Conservation (phyloP, 805 yeast species). For the Zygosaccharomyces pseudorouxii region DNA sequence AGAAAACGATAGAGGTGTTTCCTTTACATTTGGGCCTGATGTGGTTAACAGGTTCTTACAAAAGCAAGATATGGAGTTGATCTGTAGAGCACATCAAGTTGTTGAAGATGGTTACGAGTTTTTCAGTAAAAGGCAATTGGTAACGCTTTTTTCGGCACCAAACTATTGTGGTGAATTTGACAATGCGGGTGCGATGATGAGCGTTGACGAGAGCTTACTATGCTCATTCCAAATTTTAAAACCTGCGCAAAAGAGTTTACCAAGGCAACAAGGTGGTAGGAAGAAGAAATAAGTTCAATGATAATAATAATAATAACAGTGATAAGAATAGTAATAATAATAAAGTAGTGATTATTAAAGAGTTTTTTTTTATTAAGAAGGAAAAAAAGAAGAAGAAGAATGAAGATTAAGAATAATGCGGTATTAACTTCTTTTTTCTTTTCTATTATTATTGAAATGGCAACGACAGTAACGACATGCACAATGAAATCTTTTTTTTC, state of each 20-base stretch:
- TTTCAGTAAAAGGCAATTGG: conserved; percentile 92
- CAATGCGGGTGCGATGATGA: conserved; percentile 99
- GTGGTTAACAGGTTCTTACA: conserved; percentile 94
- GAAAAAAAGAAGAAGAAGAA: neutral
- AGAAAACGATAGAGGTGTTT: conserved; percentile 98
- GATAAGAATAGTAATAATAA: neutral
- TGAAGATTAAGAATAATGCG: neutral
- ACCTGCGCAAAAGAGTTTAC: conserved; percentile 82
- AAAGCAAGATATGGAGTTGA: conserved; percentile 95
- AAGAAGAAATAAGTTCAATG: conserved; percentile 27
- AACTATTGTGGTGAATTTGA: conserved; percentile 99
- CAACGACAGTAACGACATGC: neutral
- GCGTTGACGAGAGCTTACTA: conserved; percentile 91
- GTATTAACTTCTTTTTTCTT: neutral
- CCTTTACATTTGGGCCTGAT: conserved; percentile 99
- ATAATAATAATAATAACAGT: conserved; percentile 2
- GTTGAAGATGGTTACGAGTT: conserved; percentile 99
- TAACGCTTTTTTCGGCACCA: conserved; percentile 93
- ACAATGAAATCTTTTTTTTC: neutral
- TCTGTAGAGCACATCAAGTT: conserved; percentile 98
- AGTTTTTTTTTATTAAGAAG: no score
- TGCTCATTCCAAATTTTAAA: conserved; percentile 96
- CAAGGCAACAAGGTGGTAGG: conserved; percentile 36
- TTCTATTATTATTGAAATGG: neutral
- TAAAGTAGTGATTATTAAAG: no score